Base-by-base conservation (phyloP, 176 grass and related monocot species). In the Raddia guianensis region DNA sequence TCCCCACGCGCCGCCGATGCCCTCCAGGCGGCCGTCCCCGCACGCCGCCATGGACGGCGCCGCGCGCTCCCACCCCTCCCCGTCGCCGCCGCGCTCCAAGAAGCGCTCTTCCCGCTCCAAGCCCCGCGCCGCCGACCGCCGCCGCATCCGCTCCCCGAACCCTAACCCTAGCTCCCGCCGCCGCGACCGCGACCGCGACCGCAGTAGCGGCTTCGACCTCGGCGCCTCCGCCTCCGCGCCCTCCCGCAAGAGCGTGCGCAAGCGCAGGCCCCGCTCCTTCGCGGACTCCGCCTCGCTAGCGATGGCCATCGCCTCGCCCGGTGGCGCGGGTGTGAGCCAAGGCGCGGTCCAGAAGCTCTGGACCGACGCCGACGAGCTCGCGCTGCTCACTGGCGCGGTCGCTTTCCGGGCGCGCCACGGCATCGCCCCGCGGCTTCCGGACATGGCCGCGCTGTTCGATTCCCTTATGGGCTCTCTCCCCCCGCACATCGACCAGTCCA, bases 331-430 rank as follows among this genome's bases (percentile, higher is more conserved):
- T 61, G 75, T 57, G 10, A 72, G 63, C 13, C 78, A 49, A 7
- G 83, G 66, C 51, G 47, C 63, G 42, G 44, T 18, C 66, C 78
- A 74, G 59, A 91, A 91, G 84, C 88, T 91, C 84, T 97, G 93
- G 93, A 84, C 48, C 65, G 83, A 93, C 62, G 74, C 79, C 60
- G 90, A 93, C 32, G 88, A 93, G 70, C 55, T 88, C 27, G 75
- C 85, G 44, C 88, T 96, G 49, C 88, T 97, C 79, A 80, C 50
- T 16, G 79, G 83, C 21, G 93, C 93, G 27, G 72, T 49, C 53
- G 80, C 88, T 5, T 97, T 93, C 66, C 86, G 86, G 0, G 71
- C 37, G n/a, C 43, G 76, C 45, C 76, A 77, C 60, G 93, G 93
- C 63, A 6, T 45, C 49, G 86, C 78, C 14, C 93, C 88, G 54